Conservation (phyloP, 2,329 filamentous ascomycete genomes). For the Penicillium sp. region DNA sequence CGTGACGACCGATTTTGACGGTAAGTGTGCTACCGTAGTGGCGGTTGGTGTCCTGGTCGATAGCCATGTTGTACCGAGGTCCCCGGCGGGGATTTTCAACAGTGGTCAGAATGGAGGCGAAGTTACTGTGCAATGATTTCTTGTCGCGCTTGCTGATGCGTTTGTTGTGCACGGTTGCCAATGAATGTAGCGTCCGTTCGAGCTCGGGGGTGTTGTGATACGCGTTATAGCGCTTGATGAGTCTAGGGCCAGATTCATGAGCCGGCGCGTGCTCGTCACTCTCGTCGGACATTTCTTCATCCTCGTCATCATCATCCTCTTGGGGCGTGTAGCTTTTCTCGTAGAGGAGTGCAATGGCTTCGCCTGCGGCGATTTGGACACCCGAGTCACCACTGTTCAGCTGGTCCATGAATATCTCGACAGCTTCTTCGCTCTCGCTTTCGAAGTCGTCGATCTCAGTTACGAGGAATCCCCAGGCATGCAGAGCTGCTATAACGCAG, state of each 20-base stretch:
- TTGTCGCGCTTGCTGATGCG: slow-evolving; percentile 69
- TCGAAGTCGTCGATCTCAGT: slow-evolving; percentile 77
- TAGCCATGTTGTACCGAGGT: slow-evolving; percentile 67
- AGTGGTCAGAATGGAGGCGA: slow-evolving; percentile 67
- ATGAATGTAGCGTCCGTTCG: slow-evolving; percentile 60
- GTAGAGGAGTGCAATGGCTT: slow-evolving; percentile 81
- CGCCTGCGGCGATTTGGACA: slow-evolving; percentile 77
- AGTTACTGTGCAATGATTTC: slow-evolving; percentile 68
- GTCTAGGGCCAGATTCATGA: slow-evolving; percentile 45
- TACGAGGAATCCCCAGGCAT: slow-evolving; percentile 79
- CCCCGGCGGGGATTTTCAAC: slow-evolving; percentile 70
- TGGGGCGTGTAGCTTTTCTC: slow-evolving; percentile 69
- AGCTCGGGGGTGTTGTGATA: slow-evolving; percentile 68
- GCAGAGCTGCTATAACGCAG: slow-evolving; percentile 74
- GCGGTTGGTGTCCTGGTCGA: slow-evolving; percentile 63
- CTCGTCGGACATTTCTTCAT: slow-evolving; percentile 44
- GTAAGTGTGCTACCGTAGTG: slow-evolving; percentile 66
- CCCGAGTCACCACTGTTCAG: slow-evolving; percentile 73
- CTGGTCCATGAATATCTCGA: slow-evolving; percentile 84
- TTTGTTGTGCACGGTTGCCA: slow-evolving; percentile 64
- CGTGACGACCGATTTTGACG: slow-evolving; percentile 61
- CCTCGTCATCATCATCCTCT: slow-evolving; percentile 62
- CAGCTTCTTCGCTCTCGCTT: slow-evolving; percentile 69
- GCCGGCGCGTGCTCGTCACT: slow-evolving; percentile 50
- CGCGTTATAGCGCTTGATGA: slow-evolving; percentile 68